Percentiles rank a stretch among this genome's conserved stretches.
Evolutionary conservation across 179 eudicot species (phyloP).

Genomic region (Silene vulgaris): DNA sequence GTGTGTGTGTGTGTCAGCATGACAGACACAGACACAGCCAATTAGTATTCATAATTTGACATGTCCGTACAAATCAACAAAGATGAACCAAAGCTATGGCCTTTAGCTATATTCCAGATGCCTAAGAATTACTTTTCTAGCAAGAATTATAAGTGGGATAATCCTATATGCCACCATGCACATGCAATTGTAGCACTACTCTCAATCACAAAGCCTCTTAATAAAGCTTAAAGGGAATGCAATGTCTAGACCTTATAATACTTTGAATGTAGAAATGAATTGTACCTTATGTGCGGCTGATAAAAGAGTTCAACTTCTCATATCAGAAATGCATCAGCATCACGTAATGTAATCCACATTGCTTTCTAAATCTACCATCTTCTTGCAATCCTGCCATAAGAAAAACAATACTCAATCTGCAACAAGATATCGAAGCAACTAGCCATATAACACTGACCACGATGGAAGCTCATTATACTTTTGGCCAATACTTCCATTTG

Average conservation of each 20-base stretch:
- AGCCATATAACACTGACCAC: neutral
- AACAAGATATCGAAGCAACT: neutral
- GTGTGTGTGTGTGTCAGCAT: neutral
- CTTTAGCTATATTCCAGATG: conserved; percentile 9
- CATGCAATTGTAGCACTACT: neutral
- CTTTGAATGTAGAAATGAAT: conserved; percentile 17
- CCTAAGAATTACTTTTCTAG: conserved; percentile 6
- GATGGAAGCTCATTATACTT: neutral
- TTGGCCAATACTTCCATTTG: neutral
- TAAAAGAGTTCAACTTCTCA: neutral
- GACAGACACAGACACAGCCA: neutral
- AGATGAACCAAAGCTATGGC: neutral
- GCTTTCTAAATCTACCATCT: neutral
- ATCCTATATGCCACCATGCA: conserved; percentile 6
- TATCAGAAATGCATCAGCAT: neutral
- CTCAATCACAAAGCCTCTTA: neutral
- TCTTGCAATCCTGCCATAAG: neutral
- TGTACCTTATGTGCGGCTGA: conserved; percentile 5
- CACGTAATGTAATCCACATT: conserved; percentile 5
- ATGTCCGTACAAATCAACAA: too few relatives aligned
- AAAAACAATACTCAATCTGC: neutral
- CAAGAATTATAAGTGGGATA: neutral
- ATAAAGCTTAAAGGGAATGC: neutral
- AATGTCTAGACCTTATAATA: neutral
- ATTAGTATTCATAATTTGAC: neutral